Percentiles rank a stretch among this genome's conserved stretches.
Evolutionary conservation across 2,329 filamentous ascomycete genomes (phyloP).

Genomic region (Colletotrichum lupini): DNA sequence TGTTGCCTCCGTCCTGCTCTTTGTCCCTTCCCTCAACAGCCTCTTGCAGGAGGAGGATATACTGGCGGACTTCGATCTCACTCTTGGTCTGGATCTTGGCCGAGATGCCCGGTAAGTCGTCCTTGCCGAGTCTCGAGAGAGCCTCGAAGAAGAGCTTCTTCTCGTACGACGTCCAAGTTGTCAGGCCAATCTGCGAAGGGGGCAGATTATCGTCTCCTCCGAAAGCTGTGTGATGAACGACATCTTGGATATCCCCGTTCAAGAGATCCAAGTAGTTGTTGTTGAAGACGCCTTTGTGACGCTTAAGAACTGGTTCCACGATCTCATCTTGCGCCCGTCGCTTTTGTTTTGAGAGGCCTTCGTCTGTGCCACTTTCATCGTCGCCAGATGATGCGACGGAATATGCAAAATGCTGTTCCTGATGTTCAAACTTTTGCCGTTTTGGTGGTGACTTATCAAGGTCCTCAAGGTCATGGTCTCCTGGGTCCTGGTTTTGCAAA

Average conservation of each 20-base stretch:
- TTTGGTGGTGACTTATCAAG: neutral
- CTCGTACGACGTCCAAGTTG: slow-evolving; percentile 76
- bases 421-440: neutral
- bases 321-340: slow-evolving; percentile 40
- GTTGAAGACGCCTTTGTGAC: slow-evolving; percentile 56
- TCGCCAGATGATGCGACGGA: neutral
- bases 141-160: slow-evolving; percentile 77
- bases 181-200: slow-evolving; percentile 73
- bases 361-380: neutral
- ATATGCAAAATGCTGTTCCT: neutral
- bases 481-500: neutral
- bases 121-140: slow-evolving; percentile 71
- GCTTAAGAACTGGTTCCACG: slow-evolving; percentile 54
- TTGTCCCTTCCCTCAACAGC: slow-evolving; percentile 54
- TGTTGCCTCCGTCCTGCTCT: slow-evolving; percentile 39
- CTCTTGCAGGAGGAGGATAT: slow-evolving; percentile 71
- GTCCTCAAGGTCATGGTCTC: neutral
- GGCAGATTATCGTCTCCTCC: slow-evolving; percentile 45
- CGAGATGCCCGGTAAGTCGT: slow-evolving; percentile 72
- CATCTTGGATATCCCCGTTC: slow-evolving; percentile 69
- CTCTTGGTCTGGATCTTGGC: slow-evolving; percentile 76
- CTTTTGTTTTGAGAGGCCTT: slow-evolving; percentile 42
- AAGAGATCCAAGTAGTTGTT: slow-evolving; percentile 60
- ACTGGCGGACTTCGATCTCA: slow-evolving; percentile 77
- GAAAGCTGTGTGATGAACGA: slow-evolving; percentile 50